phyloP scores from a whole-genome alignment of 2,329 filamentous ascomycete species.

The Orbilia oligospora region DNA sequence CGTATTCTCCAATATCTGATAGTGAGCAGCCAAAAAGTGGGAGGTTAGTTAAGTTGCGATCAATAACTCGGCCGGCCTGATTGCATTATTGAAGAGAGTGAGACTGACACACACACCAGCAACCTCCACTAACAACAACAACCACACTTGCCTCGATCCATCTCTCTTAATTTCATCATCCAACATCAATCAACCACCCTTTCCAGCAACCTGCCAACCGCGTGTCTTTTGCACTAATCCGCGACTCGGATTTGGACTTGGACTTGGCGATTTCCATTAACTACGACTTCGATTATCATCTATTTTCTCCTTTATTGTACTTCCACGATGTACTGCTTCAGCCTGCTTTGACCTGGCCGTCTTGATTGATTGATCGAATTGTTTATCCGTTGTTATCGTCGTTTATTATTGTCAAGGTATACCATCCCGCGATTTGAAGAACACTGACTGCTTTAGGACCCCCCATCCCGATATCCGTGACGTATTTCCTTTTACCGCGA shows the following conservation, averaged over 20 bases:
- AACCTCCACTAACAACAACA: too few species aligned
- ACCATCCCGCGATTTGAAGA: slow-evolving; percentile 48
- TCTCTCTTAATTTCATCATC: slow-evolving; percentile 14
- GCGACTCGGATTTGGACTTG: slow-evolving; percentile 1
- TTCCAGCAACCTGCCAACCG: not conserved
- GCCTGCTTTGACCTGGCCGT: slow-evolving; percentile 30
- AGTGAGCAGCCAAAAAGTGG: slow-evolving; percentile 3
- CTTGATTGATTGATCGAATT: slow-evolving; percentile 12
- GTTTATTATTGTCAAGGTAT: slow-evolving; percentile 43
- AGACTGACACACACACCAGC: too few species aligned
- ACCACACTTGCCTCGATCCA: slow-evolving; percentile 18
- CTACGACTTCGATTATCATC: not conserved
- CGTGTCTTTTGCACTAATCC: slow-evolving; percentile 11
- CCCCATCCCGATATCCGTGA: slow-evolving; percentile 12
- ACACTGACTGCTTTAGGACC: slow-evolving; percentile 51
- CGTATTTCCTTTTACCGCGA: slow-evolving; percentile 7
- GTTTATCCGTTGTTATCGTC: slow-evolving; percentile 21
- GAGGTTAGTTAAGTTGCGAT: not conserved
- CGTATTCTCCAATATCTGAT: slow-evolving; percentile 18
- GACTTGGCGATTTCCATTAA: not conserved
- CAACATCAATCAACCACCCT: not conserved
- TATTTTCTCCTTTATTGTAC: not conserved
- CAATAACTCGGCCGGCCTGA: too few species aligned
- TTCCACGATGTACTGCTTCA: slow-evolving; percentile 8
- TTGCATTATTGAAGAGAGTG: too few species aligned